Evolutionary conservation across 2,329 filamentous ascomycete species (phyloP), one percentile per base, ranked within the genome.

Genomic region (Colletotrichum spaethianum): DNA sequence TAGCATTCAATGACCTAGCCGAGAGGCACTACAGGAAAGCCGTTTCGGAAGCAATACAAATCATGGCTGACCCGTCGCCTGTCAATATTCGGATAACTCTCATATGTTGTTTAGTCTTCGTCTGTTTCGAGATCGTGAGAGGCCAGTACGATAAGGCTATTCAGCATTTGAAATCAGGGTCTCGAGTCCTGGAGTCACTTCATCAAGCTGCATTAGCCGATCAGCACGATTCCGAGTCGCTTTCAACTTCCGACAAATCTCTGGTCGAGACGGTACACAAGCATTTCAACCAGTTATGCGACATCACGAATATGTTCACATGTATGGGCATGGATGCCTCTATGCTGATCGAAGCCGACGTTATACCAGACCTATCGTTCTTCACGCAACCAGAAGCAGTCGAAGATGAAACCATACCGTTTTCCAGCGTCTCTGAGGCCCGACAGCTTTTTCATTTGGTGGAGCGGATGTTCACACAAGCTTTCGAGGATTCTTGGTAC

Each of bases 271-370:
- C 68, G 23, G 68, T 71, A 0, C 31, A 44, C 14, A 59, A 52
- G 2, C 64, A 71, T 31, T 71, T 71, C 12, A 31, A 28, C 31
- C 68, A 71, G 42, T 50, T 71, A 5, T 71, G 68, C 42, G 68
- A 71, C 26, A 67, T 71, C 33, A 42, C 68, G 0, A 36, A 52
- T 57, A 67, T 71, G 68, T 71, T 71, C 18, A 50, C 50, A 1
- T 68, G 57, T n/a, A 61, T 71, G 50, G 68, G 68, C 48, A 62
- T 71, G 68, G 63, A 68, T 31, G 57, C 63, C 14, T 62, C 68
- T 0, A 63, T 67, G 63, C 57, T 71, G 0, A 63, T 59, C 42
- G 68, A 71, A n/a, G 33, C 60, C n/a, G 56, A 62, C 18, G 26
- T 71, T 2, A n/a, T 71, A 2, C 68, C 68, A 18, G 68, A 71